A percentile compares a stretch with the other conserved stretches of the same genome.
phyloP scores from a whole-genome alignment of 2,329 filamentous ascomycete species.

The Exophiala calicioides region DNA sequence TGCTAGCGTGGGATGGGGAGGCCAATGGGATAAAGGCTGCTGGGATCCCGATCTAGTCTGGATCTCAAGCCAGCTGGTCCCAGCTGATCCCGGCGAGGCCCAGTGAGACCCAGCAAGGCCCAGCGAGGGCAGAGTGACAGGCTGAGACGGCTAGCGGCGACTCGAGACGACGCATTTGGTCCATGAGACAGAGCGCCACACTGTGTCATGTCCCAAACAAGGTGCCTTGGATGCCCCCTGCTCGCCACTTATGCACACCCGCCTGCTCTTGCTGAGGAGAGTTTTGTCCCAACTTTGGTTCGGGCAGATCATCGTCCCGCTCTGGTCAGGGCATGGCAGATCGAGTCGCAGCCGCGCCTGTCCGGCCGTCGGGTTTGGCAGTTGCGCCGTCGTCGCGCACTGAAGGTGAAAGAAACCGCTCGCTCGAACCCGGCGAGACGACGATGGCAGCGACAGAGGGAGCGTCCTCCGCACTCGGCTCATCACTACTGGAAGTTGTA shows the following conservation, averaged over 20 bases:
- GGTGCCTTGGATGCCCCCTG: constrained; percentile 3
- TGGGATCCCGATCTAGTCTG: constrained; percentile 18
- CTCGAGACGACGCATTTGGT: constrained; percentile 13
- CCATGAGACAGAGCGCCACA: constrained; percentile 18
- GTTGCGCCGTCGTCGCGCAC: too few relatives aligned
- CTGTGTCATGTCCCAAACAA: constrained; percentile 13
- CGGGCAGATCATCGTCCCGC: constrained; percentile 24
- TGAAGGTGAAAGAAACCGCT: too few relatives aligned
- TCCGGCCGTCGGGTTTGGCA: too few relatives aligned
- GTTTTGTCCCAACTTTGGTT: constrained; percentile 17
- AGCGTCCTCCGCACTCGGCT: too few relatives aligned
- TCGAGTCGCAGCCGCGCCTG: neutral
- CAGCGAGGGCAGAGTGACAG: constrained; percentile 3
- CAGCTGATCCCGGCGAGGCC: constrained; percentile 4
- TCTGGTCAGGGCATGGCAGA: constrained; percentile 14
- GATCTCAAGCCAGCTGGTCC: constrained; percentile 17
- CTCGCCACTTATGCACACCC: constrained; percentile 3
- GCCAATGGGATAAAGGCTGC: constrained; percentile 3
- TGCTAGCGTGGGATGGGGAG: constrained; percentile 4
- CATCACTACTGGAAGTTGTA: too few relatives aligned
- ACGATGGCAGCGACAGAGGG: too few relatives aligned
- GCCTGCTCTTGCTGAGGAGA: neutral
- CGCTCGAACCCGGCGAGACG: too few relatives aligned
- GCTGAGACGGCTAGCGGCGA: constrained; percentile 22
- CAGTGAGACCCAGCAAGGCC: constrained; percentile 9